Evolutionary conservation across 1,139 yeast genomes (phyloP).

Genomic region (Kurtzmaniella quercitrusa): DNA sequence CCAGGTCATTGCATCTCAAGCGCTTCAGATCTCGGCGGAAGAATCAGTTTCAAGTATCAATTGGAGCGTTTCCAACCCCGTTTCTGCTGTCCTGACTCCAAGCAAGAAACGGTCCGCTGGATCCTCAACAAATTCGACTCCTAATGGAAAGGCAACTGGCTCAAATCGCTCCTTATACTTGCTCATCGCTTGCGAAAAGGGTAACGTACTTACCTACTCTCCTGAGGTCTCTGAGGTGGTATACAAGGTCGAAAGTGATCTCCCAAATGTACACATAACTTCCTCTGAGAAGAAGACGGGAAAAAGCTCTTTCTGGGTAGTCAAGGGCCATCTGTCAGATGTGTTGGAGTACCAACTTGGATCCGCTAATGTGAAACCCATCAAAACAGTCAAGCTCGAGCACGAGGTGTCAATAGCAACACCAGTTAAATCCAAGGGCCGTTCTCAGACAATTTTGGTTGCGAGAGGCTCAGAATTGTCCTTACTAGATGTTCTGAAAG

Average conservation of each 20-base stretch:
- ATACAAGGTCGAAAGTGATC: conserved; percentile 22
- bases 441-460: conserved; percentile 9
- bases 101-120: conserved; percentile 14
- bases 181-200: conserved; percentile 32
- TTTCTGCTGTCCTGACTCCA: conserved; percentile 7
- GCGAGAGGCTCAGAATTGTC: neutral
- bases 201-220: conserved; percentile 38
- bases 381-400: conserved; percentile 14
- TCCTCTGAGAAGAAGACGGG: conserved; percentile 7
- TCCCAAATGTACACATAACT: conserved; percentile 19
- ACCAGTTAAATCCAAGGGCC: conserved; percentile 9
- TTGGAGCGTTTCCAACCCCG: conserved; percentile 16
- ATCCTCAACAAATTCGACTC: neutral
- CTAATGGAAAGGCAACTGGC: conserved; percentile 1
- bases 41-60: conserved; percentile 20
- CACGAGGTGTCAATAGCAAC: conserved; percentile 8
- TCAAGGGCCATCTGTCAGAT: conserved; percentile 10
- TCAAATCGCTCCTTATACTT: conserved; percentile 11
- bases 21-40: conserved; percentile 18
- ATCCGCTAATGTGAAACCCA: conserved; percentile 12
- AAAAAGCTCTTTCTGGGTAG: conserved; percentile 17
- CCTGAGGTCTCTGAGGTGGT: conserved; percentile 34
- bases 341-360: conserved; percentile 15
- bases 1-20: conserved; percentile 1
- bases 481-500: conserved; percentile 1